Percentiles rank a stretch among this genome's conserved stretches.
Evolutionary conservation across 805 yeast species (phyloP).

Genomic region (Ogataea ramenticola): DNA sequence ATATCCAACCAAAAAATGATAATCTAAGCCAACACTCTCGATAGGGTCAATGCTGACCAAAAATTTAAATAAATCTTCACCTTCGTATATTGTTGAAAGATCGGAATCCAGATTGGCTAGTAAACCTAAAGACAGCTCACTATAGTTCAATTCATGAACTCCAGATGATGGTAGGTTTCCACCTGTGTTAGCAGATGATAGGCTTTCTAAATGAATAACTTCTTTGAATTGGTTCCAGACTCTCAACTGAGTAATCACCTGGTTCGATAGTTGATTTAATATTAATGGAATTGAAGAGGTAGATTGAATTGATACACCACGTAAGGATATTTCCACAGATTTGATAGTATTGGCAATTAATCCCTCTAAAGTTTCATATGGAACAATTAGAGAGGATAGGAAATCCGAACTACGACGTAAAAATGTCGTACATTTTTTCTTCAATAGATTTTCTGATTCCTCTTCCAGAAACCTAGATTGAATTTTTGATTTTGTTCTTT

Average conservation of each 20-base stretch:
- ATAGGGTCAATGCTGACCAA: constrained; percentile 44
- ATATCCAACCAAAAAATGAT: constrained; percentile 38
- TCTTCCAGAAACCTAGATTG: neutral
- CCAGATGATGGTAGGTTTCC: neutral
- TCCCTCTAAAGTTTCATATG: constrained; percentile 24
- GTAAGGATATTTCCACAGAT: constrained; percentile 55
- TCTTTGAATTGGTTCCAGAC: constrained; percentile 30
- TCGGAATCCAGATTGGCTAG: constrained; percentile 52
- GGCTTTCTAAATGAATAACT: neutral
- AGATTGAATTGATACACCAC: constrained; percentile 38
- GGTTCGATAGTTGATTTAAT: constrained; percentile 54
- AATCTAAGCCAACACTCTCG: constrained; percentile 35
- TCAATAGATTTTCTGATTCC: neutral
- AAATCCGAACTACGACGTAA: constrained; percentile 1
- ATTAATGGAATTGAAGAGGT: constrained; percentile 29
- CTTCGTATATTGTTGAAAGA: constrained; percentile 24
- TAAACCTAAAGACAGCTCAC: constrained; percentile 25
- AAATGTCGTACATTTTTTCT: neutral
- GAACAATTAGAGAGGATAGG: constrained; percentile 18
- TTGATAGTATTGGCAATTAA: constrained; percentile 49
- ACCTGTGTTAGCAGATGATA: neutral
- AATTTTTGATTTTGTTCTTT: neutral
- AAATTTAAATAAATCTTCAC: constrained; percentile 46
- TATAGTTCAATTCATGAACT: constrained; percentile 7
- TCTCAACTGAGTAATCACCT: constrained; percentile 51